Percentiles rank a stretch among this genome's conserved stretches.
Conservation (phyloP, 768 basidiomycete species). For the Russula sp. region DNA sequence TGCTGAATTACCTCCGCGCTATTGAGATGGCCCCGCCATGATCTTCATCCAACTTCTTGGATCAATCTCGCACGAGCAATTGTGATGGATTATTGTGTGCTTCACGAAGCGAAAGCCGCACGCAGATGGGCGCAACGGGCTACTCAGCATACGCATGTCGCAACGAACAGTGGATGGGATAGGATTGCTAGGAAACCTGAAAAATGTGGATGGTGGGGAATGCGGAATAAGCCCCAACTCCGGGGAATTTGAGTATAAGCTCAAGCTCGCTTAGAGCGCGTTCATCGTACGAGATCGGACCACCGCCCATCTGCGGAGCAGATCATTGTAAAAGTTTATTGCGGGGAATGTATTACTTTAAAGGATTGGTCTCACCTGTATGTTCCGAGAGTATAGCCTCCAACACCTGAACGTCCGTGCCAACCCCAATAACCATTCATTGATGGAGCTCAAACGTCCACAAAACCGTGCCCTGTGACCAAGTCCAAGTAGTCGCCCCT, state of each 20-base stretch:
- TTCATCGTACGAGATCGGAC: too few relatives aligned
- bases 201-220: conserved; percentile 13
- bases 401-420: too few relatives aligned
- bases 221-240: conserved; percentile 1
- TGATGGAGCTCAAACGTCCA: too few relatives aligned
- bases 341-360: too few relatives aligned
- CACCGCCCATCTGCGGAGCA: too few relatives aligned
- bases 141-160: conserved; percentile 4
- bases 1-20: background rate
- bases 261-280: too few relatives aligned
- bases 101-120: background rate
- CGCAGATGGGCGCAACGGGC: conserved; percentile 12
- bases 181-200: conserved; percentile 6
- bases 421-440: too few relatives aligned
- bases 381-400: too few relatives aligned
- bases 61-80: conserved; percentile 5
- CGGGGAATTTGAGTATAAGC: background rate
- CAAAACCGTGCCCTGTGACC: too few relatives aligned
- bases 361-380: too few relatives aligned
- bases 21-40: background rate
- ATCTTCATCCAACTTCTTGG: conserved; percentile 1
- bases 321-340: too few relatives aligned
- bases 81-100: background rate
- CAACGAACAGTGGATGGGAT: conserved; percentile 16
- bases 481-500: background rate